These are phyloP conservation scores for Trichoderma oligosporum DNA, from an alignment of 2,329 filamentous ascomycete genomes.

Conservation along the genomic window DNA sequence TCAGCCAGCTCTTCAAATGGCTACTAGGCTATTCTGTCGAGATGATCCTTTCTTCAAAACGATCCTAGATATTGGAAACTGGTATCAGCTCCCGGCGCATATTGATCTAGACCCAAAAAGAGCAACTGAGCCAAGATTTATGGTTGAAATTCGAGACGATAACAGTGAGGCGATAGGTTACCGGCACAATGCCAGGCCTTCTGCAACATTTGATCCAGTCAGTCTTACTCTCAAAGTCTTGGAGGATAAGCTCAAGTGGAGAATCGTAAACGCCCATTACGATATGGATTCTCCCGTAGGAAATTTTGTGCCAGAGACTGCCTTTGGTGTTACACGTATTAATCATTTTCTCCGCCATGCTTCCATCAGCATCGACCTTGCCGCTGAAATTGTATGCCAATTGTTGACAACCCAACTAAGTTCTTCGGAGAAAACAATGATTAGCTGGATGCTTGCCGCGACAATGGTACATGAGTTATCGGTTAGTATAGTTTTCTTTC, in stretches of 20 bases:
- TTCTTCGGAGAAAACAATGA: slow-evolving; percentile 27
- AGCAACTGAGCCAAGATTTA: background rate
- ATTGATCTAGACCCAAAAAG: slow-evolving; percentile 16
- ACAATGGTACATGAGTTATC: slow-evolving; percentile 31
- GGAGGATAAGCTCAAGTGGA: background rate
- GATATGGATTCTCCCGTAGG: background rate
- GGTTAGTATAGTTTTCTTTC: slow-evolving; percentile 25
- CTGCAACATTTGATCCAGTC: background rate
- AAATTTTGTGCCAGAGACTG: background rate
- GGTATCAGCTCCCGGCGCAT: slow-evolving; percentile 19
- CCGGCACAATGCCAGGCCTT: background rate
- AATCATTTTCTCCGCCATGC: background rate
- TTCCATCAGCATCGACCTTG: slow-evolving; percentile 11
- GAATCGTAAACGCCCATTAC: slow-evolving; percentile 8
- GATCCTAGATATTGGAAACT: slow-evolving; percentile 28
- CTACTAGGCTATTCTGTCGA: slow-evolving; percentile 24
- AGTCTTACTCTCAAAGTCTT: background rate
- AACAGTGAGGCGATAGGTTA: background rate
- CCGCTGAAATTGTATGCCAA: slow-evolving; percentile 27
- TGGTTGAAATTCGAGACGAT: background rate
- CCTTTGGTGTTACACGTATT: background rate
- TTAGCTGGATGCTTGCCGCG: slow-evolving; percentile 23
- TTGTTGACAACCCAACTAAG: slow-evolving; percentile 26
- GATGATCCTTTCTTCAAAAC: slow-evolving; percentile 24
- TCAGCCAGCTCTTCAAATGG: slow-evolving; percentile 29